Evolutionary conservation across 345 rosid genomes (phyloP), one percentile per base, ranked within the genome.

Genomic region (Leavenworthia alabamica): DNA sequence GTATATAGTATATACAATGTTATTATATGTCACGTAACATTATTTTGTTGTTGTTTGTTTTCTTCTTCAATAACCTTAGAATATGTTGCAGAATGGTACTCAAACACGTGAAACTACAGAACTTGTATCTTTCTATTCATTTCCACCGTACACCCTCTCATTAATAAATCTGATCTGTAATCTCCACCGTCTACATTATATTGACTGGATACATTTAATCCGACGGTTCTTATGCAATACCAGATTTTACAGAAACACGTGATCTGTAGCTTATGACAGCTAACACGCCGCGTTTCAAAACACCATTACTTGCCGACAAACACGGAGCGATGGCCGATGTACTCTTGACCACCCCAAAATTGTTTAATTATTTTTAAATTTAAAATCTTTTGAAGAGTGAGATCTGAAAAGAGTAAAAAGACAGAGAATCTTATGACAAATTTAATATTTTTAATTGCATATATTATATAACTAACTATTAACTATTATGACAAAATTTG

Each of bases 241-340:
- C 6, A 46, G 57, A 17, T 12, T 19, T 19, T 29, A 22, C 27
- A 8, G 48, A 16, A 9, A 39, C 68, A 62, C 58, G 57, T 47
- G 75, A 70, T 63, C 43, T 0, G 4, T 56, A 48, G 17, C 8
- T 40, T 59, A 24, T 37, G 64, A 70, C 75, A 70, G 47, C 74
- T 56, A 53, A 63, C 62, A 62, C 69, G 60, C 74, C 64, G 74
- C 59, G 69, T 70, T 70, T 70, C 63, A 17, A 44, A 44, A 61
- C 67, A 70, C 17, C 28, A 28, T 70, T 64, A 27, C 75, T 70
- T 70, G 59, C 75, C 70, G 75, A 70, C 75, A 63, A 63, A 63
- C 48, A 48, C 75, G 75, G 75, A 62, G 60, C 70, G 37, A 70
- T 56, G 59, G 24, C 47, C 75, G 68, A 62, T 70, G 63, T 27